Evolutionary conservation across 2,329 filamentous ascomycete species (phyloP), one percentile per base, ranked within the genome.

Genomic region (Aspergillus alliaceus): DNA sequence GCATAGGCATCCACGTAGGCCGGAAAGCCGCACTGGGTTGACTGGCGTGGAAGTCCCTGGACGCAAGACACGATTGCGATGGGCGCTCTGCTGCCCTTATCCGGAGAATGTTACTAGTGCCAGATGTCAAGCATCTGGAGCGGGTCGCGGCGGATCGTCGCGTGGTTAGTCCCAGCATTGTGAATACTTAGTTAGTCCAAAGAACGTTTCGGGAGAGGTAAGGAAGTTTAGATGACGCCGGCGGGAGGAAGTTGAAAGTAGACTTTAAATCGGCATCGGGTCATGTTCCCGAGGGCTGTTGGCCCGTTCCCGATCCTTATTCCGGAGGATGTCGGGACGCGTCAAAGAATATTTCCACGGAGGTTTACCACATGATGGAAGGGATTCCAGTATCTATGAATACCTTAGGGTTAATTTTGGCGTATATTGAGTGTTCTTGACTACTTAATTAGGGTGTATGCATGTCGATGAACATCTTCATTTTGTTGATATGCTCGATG

Each of bases 1-100:
- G 77, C 74, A 83, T 82, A 18, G 81, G 80, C 49, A 84, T 84
- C 74, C 75, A 77, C 15, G 69, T 72, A 7, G 72, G 71, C 25
- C 66, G 66, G 39, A 63, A 69, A 6, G 61, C 70, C 12, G 63
- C 64, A 47, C 65, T 66, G 22, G 55, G 51, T 14, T 60, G 62
- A 29, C 67, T 71, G 31, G 64, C 59, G 52, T 74, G 71, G 39
- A 76, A 71, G 14, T 68, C 49, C 35, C 65, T 61, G 7, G 11
- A 34, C 24, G 57, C 48, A 27, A 57, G 56, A 12, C 58, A 49
- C 11, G 54, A 57, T n/a, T 53, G 35, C 27, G 46, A 48, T 25
- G 52, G 48, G 39, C 47, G 46, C 39, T 48, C 53, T 22, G 50
- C 31, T 20, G 48, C 27, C n/a, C 47, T 56, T 14, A 53, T 29